Conservation (phyloP, 176 grass and related monocot species). For the Hsuehochloa calcarea region DNA sequence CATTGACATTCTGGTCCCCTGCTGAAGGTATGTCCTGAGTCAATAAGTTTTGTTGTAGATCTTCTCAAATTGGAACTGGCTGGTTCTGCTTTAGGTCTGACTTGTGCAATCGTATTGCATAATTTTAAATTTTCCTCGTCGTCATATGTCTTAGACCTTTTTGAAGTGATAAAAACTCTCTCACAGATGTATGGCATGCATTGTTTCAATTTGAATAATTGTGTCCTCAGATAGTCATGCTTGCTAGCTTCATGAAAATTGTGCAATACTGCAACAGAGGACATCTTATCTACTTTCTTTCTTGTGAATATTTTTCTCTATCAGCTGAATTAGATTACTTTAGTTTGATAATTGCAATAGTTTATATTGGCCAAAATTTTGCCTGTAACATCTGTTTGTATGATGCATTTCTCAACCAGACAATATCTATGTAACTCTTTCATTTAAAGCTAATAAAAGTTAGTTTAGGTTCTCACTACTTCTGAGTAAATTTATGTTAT, state of each 20-base stretch:
- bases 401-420: not conserved
- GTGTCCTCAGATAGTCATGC: not conserved
- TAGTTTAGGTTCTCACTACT: conserved; percentile 28
- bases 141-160: not conserved
- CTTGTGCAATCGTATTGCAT: conserved; percentile 11
- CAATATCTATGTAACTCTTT: not conserved
- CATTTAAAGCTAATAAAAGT: not conserved
- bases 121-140: not conserved
- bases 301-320: conserved; percentile 1
- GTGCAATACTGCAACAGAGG: not conserved
- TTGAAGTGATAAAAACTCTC: not conserved
- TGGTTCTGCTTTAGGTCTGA: conserved; percentile 28
- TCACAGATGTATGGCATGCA: not conserved
- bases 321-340: conserved; percentile 5
- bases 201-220: not conserved
- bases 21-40: conserved; percentile 69
- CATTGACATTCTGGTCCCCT: conserved; percentile 64
- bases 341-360: not conserved
- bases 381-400: not conserved
- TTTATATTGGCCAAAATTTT: not conserved
- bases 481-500: conserved; percentile 15
- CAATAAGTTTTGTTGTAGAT: not conserved
- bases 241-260: conserved; percentile 25
- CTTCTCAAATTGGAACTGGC: conserved; percentile 16
- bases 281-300: conserved; percentile 7